Conservation (phyloP, 495 filamentous ascomycete genomes). For the Pseudoneurospora amorphoporcata region DNA sequence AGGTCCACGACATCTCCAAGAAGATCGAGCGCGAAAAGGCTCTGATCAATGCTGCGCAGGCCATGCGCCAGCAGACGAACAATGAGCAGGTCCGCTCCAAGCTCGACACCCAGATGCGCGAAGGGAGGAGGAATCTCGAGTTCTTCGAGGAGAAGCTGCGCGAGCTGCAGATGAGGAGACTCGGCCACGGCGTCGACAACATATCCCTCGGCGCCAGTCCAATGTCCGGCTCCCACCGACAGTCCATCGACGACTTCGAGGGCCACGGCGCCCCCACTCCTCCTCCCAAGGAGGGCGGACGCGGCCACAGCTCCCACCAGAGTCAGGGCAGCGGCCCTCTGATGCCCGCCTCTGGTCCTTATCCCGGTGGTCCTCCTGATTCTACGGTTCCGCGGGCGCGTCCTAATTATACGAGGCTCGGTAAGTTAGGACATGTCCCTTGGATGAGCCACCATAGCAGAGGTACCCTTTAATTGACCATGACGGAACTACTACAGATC, state of each 20-base stretch:
- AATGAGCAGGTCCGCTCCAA: conserved; percentile 82
- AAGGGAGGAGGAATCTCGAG: conserved; percentile 81
- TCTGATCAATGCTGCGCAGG: conserved; percentile 85
- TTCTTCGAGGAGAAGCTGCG: conserved; percentile 87
- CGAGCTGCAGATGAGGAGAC: conserved; percentile 73
- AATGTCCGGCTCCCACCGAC: conserved; percentile 25
- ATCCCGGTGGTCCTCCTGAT: conserved; percentile 59
- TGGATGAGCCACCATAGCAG: background rate
- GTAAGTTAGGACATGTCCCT: conserved; percentile 41
- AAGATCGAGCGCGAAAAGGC: conserved; percentile 98
- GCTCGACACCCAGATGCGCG: conserved; percentile 84
- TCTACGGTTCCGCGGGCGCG: conserved; percentile 60
- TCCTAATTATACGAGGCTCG: conserved; percentile 92
- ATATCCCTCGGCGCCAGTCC: conserved; percentile 44
- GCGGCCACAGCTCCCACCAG: conserved; percentile 25
- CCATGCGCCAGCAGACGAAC: conserved; percentile 89
- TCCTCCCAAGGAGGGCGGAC: conserved; percentile 52
- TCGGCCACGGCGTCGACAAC: conserved; percentile 52
- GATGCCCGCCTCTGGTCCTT: conserved; percentile 79
- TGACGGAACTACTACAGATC: conserved; percentile 44
- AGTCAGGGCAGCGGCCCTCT: conserved; percentile 47
- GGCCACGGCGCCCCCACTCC: conserved; percentile 43
- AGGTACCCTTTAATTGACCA: background rate
- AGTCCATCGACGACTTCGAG: conserved; percentile 27
- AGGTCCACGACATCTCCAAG: conserved; percentile 76